These are phyloP conservation scores for Pholiota molesta DNA, from an alignment of 768 basidiomycete genomes.

Conservation along the genomic window DNA sequence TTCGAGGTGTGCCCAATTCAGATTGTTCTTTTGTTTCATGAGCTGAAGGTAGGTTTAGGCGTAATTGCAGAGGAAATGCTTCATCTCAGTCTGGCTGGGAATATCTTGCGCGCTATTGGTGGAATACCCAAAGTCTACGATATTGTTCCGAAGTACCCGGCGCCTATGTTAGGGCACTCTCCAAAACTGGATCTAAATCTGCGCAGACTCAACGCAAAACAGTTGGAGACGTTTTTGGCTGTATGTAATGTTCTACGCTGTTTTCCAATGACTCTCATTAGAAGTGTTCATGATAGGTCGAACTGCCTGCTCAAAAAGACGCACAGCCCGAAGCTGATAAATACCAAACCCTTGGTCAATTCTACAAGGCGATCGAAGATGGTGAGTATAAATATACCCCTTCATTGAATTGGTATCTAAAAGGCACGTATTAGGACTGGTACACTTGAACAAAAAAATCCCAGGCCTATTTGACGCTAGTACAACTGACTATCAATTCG, in stretches of 20 bases:
- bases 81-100: conserved; percentile 29
- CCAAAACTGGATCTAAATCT: conserved; percentile 19
- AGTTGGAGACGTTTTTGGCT: conserved; percentile 18
- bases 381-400: not conserved
- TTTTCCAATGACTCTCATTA: too few relatives aligned
- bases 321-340: conserved; percentile 16
- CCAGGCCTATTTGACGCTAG: conserved; percentile 10
- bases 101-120: conserved; percentile 24
- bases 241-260: conserved; percentile 2
- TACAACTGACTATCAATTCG: conserved; percentile 14
- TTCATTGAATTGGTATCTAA: not conserved
- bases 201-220: conserved; percentile 9
- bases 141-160: conserved; percentile 24
- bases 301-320: conserved; percentile 13
- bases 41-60: conserved; percentile 13
- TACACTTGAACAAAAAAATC: conserved; percentile 4
- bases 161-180: conserved; percentile 21
- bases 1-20: conserved; percentile 13
- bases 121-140: conserved; percentile 25
- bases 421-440: conserved; percentile 8
- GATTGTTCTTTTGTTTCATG: not conserved
- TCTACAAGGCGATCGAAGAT: conserved; percentile 18
- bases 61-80: conserved; percentile 31
- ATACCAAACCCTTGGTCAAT: conserved; percentile 19
- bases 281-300: conserved; percentile 2